Evolutionary conservation across 257 asterid genomes (phyloP), one percentile per base, ranked within the genome.

Genomic region (Knoxia roxburghii): DNA sequence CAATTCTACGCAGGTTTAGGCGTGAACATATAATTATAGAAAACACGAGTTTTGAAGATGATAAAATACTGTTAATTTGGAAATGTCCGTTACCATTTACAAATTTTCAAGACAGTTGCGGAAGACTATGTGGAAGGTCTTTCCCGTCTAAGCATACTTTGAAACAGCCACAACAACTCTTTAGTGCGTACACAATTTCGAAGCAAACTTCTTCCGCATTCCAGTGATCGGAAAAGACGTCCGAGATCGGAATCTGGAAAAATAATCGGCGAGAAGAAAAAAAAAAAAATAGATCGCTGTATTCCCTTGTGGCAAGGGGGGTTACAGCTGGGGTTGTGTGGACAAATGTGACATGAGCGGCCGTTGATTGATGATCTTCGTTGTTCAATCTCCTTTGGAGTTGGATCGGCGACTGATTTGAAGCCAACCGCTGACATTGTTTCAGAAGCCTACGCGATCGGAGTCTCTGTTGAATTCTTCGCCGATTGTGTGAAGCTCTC

Each of bases 401-500:
- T 41, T 58, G 82, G 80, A 78, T 71, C 70, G 62, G 68, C 51
- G 85, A 80, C 75, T 75, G 69, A 81, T 60, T 61, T 26, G 76
- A 64, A 76, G 83, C 73, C 84, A 81, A 76, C 69, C 73, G 75
- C 67, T 65, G 84, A 49, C 86, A 83, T 73, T 56, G 83, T 59
- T 24, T 50, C n/a, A 54, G 65, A 73, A 67, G 66, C 89, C 96
- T 70, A 80, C 82, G 87, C 32, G 69, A 26, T 70, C 80, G 91
- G 95, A 80, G 80, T 71, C 50, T 27, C 29, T 61, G 81, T 74
- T 80, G 97, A 87, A 85, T 75, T 79, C 83, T 77, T 90, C 87
- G 74, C 76, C 79, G 64, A 73, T 73, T 57, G 82, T 61, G 71
- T 45, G 71, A 41, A 52, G 8, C 37, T 66, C 26, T 65, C 61